phyloP scores from a whole-genome alignment of 169 alveolate genomes.

The Plasmodium inui region DNA sequence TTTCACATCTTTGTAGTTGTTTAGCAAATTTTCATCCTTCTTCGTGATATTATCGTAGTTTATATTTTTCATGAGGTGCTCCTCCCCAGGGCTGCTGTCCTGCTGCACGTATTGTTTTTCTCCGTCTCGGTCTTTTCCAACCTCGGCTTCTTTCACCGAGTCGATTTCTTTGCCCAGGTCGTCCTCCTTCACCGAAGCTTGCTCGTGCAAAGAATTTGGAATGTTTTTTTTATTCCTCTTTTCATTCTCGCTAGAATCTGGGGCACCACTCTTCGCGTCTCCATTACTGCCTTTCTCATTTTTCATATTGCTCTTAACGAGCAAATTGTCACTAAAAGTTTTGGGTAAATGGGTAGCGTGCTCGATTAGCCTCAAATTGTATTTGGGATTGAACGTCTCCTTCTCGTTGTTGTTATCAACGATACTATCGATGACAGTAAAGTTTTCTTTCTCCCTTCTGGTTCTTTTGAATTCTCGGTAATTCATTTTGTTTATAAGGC shows the following conservation, averaged over 20 bases:
- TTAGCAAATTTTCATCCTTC: slow-evolving; percentile 32
- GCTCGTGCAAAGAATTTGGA: slow-evolving; percentile 2
- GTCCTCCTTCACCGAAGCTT: neutral
- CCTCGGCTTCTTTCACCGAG: neutral
- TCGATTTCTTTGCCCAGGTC: neutral
- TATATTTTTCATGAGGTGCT: slow-evolving; percentile 1
- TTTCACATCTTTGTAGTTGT: slow-evolving; percentile 20
- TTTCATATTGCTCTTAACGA: slow-evolving; percentile 14
- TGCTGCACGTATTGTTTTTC: neutral
- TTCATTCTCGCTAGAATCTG: neutral
- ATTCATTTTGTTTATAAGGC: slow-evolving; percentile 66
- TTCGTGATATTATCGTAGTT: slow-evolving; percentile 24
- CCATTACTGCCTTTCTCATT: neutral
- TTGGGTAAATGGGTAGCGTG: slow-evolving; percentile 77
- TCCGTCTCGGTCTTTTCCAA: neutral
- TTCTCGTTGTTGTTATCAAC: slow-evolving; percentile 35
- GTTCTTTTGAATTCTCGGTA: slow-evolving; percentile 67
- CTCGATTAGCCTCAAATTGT: slow-evolving; percentile 79
- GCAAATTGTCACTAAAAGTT: slow-evolving; percentile 54
- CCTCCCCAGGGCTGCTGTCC: neutral
- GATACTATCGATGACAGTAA: slow-evolving; percentile 51
- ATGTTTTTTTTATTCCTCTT: slow-evolving; percentile 12
- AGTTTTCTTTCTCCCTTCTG: slow-evolving; percentile 19
- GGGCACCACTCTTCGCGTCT: neutral
- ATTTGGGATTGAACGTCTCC: slow-evolving; percentile 76